These are phyloP conservation scores for Alternaria panax DNA, from an alignment of 2,329 filamentous ascomycete species.

Conservation along the genomic window DNA sequence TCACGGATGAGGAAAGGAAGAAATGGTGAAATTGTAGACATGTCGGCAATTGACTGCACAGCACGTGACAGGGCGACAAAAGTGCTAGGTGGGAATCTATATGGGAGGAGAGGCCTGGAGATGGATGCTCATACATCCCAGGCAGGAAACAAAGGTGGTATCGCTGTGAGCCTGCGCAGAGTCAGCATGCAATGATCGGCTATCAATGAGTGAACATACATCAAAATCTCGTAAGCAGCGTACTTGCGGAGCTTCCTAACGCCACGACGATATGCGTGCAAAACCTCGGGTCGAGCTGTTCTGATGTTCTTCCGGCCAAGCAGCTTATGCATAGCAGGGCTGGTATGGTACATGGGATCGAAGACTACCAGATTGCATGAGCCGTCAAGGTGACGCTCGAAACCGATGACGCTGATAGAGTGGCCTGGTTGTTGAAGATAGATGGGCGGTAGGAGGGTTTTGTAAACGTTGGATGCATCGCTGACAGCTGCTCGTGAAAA, in stretches of 20 bases:
- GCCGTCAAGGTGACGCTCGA: constrained; percentile 74
- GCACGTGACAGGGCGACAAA: constrained; percentile 19
- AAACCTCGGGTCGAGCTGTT: constrained; percentile 65
- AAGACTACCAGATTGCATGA: constrained; percentile 79
- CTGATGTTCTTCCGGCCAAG: constrained; percentile 56
- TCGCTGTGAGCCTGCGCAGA: constrained; percentile 44
- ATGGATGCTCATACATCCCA: constrained; percentile 50
- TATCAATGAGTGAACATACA: constrained; percentile 58
- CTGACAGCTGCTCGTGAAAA: constrained; percentile 66
- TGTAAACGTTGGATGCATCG: constrained; percentile 66
- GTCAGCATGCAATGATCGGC: constrained; percentile 8
- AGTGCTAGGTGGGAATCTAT: constrained; percentile 28
- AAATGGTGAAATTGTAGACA: neutral
- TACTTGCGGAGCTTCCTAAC: constrained; percentile 72
- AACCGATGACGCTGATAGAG: constrained; percentile 86
- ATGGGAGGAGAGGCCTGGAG: constrained; percentile 6
- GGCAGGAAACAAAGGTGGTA: constrained; percentile 49
- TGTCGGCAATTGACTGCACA: neutral
- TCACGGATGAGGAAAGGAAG: neutral
- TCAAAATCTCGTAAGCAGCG: constrained; percentile 79
- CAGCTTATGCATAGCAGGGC: constrained; percentile 67
- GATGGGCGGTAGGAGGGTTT: constrained; percentile 79
- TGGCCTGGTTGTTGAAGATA: constrained; percentile 93
- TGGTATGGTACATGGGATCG: constrained; percentile 82
- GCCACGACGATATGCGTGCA: constrained; percentile 72